Conservation (phyloP, 1,139 yeast species). For the Scheffersomyces quercinus region DNA sequence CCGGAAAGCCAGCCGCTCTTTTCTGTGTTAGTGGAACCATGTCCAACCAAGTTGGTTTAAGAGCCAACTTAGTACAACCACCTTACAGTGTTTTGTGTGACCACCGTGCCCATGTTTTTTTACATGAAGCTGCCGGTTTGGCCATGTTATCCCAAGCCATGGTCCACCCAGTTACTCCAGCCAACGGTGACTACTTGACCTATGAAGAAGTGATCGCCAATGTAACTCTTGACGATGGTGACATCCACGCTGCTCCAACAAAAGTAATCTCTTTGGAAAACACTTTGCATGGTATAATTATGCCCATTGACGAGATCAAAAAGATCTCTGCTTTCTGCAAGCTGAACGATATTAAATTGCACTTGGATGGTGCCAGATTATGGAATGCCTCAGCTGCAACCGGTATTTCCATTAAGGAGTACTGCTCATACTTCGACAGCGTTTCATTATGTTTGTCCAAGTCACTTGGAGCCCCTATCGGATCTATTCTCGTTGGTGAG, state of each 20-base stretch:
- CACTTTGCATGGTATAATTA: conserved; percentile 46
- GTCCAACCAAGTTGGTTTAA: conserved; percentile 44
- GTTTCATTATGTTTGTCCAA: conserved; percentile 49
- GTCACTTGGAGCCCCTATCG: conserved; percentile 49
- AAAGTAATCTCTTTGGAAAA: conserved; percentile 47
- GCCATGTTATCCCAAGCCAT: conserved; percentile 49
- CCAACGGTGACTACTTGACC: conserved; percentile 39
- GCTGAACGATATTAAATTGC: conserved; percentile 34
- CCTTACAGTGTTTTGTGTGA: conserved; percentile 47
- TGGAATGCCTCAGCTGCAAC: conserved; percentile 49
- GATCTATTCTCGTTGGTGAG: conserved; percentile 42
- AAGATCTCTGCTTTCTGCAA: conserved; percentile 40
- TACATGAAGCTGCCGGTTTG: conserved; percentile 48
- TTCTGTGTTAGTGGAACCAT: conserved; percentile 50
- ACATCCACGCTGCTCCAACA: conserved; percentile 50
- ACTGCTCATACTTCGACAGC: conserved; percentile 43
- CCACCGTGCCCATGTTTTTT: conserved; percentile 39
- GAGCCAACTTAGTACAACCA: conserved; percentile 45
- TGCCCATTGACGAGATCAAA: conserved; percentile 43
- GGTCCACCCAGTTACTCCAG: conserved; percentile 42
- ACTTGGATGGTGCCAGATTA: conserved; percentile 49
- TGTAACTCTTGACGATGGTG: conserved; percentile 49
- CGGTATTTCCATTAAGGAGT: conserved; percentile 39
- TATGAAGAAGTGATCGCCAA: conserved; percentile 39
- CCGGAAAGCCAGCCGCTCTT: conserved; percentile 45